phyloP scores from a whole-genome alignment of 345 rosid species.

The Arabidopsis thaliana region TAIR10.1 NC_003076.8:26329501-26330000 shows the following conservation, averaged over 20 bases:
- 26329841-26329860: slow-evolving; percentile 10
- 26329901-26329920: slow-evolving; percentile 37
- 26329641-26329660: slow-evolving; percentile 7
- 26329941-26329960: slow-evolving; percentile 26
- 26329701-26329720: slow-evolving; percentile 72
- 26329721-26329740: slow-evolving; percentile 63
- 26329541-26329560: slow-evolving; percentile 32
- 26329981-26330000: slow-evolving; percentile 24
- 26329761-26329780: slow-evolving; percentile 32
- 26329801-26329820: slow-evolving; percentile 40
- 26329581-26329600: slow-evolving; percentile 26
- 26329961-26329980: not conserved
- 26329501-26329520: slow-evolving; percentile 41
- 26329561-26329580: slow-evolving; percentile 43
- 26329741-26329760: slow-evolving; percentile 37
- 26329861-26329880: slow-evolving; percentile 39
- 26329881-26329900: slow-evolving; percentile 35
- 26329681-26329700: slow-evolving; percentile 56
- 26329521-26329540: slow-evolving; percentile 19
- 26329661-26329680: slow-evolving; percentile 42
- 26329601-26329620: not conserved
- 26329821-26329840: slow-evolving; percentile 30
- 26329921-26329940: slow-evolving; percentile 35
- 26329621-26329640: not conserved
- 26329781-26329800: slow-evolving; percentile 30